Percentiles rank a stretch among this genome's conserved stretches.
These are phyloP conservation scores for Daldinia childiae DNA, from an alignment of 495 filamentous ascomycete genomes.

Conservation along the genomic window DNA sequence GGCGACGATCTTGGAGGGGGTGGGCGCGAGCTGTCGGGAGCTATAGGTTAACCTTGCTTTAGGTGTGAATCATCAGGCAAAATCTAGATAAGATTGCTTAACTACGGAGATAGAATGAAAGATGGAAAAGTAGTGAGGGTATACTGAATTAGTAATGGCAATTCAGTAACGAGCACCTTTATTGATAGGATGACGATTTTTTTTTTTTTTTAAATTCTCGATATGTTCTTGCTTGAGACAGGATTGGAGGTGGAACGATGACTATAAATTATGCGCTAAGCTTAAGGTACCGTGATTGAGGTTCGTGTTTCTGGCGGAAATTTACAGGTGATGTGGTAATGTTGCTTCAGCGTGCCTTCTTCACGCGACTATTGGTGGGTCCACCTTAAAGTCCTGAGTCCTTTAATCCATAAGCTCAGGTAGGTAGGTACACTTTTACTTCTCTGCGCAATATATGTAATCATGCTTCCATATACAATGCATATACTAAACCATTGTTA, in stretches of 20 bases:
- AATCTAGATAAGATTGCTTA: slow-evolving; percentile 9
- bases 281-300: slow-evolving; percentile 1
- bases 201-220: no score
- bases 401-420: not conserved
- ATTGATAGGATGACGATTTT: not conserved
- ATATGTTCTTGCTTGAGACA: not conserved
- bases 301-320: slow-evolving; percentile 6
- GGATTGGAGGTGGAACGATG: slow-evolving; percentile 16
- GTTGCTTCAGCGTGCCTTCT: slow-evolving; percentile 29
- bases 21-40: slow-evolving; percentile 38
- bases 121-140: slow-evolving; percentile 1
- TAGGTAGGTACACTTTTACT: not conserved
- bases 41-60: slow-evolving; percentile 30
- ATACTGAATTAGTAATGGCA: not conserved
- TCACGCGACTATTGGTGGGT: slow-evolving; percentile 36
- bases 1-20: slow-evolving; percentile 43
- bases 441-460: not conserved
- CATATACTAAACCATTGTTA: not conserved
- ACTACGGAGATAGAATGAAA: not conserved
- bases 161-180: not conserved
- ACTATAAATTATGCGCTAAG: slow-evolving; percentile 21
- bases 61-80: slow-evolving; percentile 45
- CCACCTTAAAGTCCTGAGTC: slow-evolving; percentile 9
- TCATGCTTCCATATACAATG: not conserved
- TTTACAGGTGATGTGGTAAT: slow-evolving; percentile 5